Evolutionary conservation across 2,329 filamentous ascomycete species (phyloP).

Genomic region (Aspergillus ochraceus): DNA sequence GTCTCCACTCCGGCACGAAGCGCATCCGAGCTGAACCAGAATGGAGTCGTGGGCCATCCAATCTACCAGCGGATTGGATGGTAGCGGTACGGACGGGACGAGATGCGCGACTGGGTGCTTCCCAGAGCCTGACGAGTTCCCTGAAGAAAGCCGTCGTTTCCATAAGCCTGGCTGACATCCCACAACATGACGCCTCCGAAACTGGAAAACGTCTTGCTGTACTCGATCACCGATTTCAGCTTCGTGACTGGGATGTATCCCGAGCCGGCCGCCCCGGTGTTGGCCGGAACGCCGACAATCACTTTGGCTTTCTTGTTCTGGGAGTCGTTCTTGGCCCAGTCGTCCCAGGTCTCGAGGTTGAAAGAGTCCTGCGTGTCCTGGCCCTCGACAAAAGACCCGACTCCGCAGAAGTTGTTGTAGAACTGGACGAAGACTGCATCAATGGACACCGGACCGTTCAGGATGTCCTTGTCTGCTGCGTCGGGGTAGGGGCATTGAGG

Average conservation of each 20-base stretch:
- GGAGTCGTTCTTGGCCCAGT: constrained; percentile 60
- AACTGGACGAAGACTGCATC: constrained; percentile 67
- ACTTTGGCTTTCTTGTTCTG: constrained; percentile 62
- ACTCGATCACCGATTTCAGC: constrained; percentile 54
- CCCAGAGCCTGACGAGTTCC: constrained; percentile 42
- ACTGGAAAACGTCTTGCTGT: constrained; percentile 55
- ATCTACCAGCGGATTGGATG: not conserved
- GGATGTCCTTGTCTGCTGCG: constrained; percentile 56
- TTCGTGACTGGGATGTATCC: constrained; percentile 56
- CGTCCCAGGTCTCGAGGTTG: constrained; percentile 66
- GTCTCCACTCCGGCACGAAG: not conserved
- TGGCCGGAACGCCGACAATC: constrained; percentile 61
- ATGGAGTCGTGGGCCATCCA: not conserved
- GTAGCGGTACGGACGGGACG: not conserved
- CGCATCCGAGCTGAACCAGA: too few species aligned
- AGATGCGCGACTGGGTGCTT: not conserved
- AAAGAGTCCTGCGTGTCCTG: constrained; percentile 52
- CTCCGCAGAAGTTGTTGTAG: constrained; percentile 69
- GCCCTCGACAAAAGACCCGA: constrained; percentile 52
- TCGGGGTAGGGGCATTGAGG: constrained; percentile 71
- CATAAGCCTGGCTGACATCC: constrained; percentile 63
- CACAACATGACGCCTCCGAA: constrained; percentile 71
- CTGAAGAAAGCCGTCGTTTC: constrained; percentile 58
- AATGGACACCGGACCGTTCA: constrained; percentile 55
- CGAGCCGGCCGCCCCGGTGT: constrained; percentile 51